phyloP scores from a whole-genome alignment of 768 basidiomycete species.

The Tulasnella sp. region DNA sequence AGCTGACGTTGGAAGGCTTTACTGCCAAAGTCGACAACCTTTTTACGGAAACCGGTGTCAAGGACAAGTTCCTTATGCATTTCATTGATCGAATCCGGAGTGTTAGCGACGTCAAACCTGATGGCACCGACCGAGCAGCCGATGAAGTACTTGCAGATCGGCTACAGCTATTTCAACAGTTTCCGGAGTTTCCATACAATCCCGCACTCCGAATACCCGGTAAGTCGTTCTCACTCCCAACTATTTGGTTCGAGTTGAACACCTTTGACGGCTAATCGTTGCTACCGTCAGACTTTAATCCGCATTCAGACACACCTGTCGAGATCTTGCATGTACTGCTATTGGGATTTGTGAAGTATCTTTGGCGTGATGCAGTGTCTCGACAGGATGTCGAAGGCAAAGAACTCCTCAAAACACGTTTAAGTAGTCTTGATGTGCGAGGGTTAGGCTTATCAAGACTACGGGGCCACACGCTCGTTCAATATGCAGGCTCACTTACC shows the following conservation, averaged over 20 bases:
- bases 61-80: not conserved
- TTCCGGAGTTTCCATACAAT: not conserved
- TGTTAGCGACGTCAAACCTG: not conserved
- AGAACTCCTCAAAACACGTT: not conserved
- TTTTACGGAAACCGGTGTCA: not conserved
- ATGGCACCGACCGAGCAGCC: too few species aligned
- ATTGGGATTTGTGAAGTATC: not conserved
- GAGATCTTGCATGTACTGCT: not conserved
- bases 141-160: too few species aligned
- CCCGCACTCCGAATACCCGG: not conserved
- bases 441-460: not conserved
- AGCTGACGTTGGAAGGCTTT: constrained; percentile 22
- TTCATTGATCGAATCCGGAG: not conserved
- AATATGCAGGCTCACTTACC: not conserved
- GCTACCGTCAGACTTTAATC: not conserved
- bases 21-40: constrained; percentile 13
- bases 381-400: not conserved
- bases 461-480: not conserved
- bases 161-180: too few species aligned
- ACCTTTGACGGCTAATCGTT: not conserved
- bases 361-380: not conserved
- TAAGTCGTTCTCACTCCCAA: not conserved
- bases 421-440: not conserved
- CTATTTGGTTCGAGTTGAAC: not conserved
- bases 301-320: not conserved